Evolutionary conservation across 108 stramenopile species (phyloP).

Genomic region (Aurantiochytrium sp.): DNA sequence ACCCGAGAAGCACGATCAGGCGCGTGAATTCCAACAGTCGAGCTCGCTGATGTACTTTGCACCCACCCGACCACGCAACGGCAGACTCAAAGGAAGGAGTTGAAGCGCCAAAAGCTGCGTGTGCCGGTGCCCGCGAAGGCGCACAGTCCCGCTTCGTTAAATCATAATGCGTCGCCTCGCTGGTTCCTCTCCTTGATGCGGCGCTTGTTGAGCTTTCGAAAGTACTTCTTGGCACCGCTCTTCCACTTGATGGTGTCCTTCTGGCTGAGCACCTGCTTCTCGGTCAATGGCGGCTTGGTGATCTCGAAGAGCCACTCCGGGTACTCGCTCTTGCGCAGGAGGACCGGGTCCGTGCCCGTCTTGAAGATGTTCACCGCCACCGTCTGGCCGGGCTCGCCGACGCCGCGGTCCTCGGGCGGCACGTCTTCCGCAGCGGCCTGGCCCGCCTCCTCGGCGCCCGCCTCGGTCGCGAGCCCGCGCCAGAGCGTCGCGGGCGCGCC

Average conservation of each 20-base stretch:
- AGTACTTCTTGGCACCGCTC: background rate
- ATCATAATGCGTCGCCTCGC: background rate
- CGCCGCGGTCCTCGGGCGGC: background rate
- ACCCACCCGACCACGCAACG: no score
- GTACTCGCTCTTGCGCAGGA: background rate
- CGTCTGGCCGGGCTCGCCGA: background rate
- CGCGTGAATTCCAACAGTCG: no score
- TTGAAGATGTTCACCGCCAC: background rate
- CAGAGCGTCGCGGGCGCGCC: no score
- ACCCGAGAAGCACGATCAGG: no score
- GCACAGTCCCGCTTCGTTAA: no score
- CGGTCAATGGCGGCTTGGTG: background rate
- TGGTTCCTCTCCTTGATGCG: background rate
- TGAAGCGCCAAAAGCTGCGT: no score
- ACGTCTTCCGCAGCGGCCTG: no score
- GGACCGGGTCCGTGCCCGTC: background rate
- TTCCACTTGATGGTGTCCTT: background rate
- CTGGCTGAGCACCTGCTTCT: background rate
- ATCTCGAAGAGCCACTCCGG: conserved; percentile 17
- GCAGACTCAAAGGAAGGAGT: no score
- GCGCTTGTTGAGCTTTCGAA: background rate
- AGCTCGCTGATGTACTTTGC: no score
- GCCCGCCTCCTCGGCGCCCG: no score
- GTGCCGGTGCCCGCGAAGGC: no score
- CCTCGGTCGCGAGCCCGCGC: no score